Evolutionary conservation across 257 asterid genomes (phyloP), one percentile per base, ranked within the genome.

Genomic region (Paulownia fortunei): DNA sequence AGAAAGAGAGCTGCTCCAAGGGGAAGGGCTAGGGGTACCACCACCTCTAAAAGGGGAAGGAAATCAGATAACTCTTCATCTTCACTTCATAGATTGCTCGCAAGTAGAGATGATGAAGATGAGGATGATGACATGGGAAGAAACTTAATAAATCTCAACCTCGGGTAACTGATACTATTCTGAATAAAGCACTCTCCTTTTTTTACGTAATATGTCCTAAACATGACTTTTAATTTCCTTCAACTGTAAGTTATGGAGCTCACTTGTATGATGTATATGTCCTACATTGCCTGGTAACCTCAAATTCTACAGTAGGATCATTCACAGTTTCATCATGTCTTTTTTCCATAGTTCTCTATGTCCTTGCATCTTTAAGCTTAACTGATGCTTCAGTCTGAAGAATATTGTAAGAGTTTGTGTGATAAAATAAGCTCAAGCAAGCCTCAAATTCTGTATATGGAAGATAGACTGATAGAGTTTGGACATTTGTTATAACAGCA

Each of bases 1-100:
- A 90, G 84, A 77, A 95, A 92, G 85, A 89, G 97, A 91, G 93
- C 92, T 73, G 97, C 96, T 76, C 90, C 97, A 64, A 89, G 88
- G 89, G 97, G 98, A 83, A 89, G 89, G 86, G 97, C 92, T 37
- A 86, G 92, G 87, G 96, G 91, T 76, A 73, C 90, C 49, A 67
- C 96, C 36, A 34, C 92, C 30, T 84, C 99, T 69, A 92, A 95
- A 86, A 92, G 99, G 87, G 98, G 98, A 79, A 86, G 84, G 78
- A 88, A 84, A 78, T 61, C 96, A 46, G 98, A 88, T 23, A 92
- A 62, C 87, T 37, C 97, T 18, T 86, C 98, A 4, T 83, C 97
- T 83, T 91, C 99, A 75, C 84, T 95, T 73, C 88, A 86, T 37
- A 90, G 88, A 86, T 79, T 92, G 87, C 89, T 92, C 54, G 72